Base-by-base conservation (phyloP, 345 rosid genomes). In the Sonneratia alba region DNA sequence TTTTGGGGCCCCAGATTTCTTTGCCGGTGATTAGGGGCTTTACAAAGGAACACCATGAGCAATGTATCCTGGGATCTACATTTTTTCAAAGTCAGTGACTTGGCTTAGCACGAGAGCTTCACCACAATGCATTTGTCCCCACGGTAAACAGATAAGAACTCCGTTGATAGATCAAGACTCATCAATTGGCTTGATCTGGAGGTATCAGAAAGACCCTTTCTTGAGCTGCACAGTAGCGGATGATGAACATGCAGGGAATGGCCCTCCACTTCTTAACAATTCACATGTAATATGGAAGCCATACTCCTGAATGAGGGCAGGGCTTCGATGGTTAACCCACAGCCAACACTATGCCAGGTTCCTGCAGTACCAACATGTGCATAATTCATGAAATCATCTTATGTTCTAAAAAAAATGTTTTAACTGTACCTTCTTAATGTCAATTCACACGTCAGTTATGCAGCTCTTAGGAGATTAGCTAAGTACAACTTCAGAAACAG, bases 381-480 rank as follows among this genome's bases (percentile, higher is more conserved):
- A 59, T 22, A 36, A 24, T 70, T 70, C 72, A 49, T 70, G 63
- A 51, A 38, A 51, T 56, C 62, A 56, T 56, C 27, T 56, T 56
- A 1, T n/a, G 32, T 22, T 56, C 62, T n/a, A 3, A 21, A 56
- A 13, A 21, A 56, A 18, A 18, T 27, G 62, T 56, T 56, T 5
- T 2, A 47, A 47, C 6, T 53, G 24, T 21, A 22, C 62, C 12
- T 21, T 7, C 12, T 56, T 21, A 21, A 56, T 57, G 32, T 57
- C 21, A 57, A 53, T 10, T 57, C 63, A 22, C 2, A 8, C 0
- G 1, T 22, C n/a, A 22, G 1, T 16, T 53, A 53, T 53, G 3
- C n/a, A 16, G 57, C 57, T 53, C 57, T 47, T 19, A 57, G 6
- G 21, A 22, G 34, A n/a, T n/a, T 9, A 7, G 61, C 22, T 19